Conservation (phyloP, 495 filamentous ascomycete genomes). For the Daldinia vernicosa region DNA sequence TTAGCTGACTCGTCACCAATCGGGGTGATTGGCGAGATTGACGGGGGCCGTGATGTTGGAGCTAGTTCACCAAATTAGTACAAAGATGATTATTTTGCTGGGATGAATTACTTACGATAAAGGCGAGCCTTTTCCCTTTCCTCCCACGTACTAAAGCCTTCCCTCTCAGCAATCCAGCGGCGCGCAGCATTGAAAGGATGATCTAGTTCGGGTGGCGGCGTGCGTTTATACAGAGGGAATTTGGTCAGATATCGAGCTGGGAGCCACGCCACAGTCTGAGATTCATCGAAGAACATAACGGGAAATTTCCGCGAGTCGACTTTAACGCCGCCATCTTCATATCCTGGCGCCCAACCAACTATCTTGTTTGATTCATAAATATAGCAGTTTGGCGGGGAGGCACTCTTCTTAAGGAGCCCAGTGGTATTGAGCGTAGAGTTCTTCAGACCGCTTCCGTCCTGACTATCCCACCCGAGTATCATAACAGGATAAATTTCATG, state of each 20-base stretch:
- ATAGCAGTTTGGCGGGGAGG: slow-evolving; percentile 50
- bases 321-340: slow-evolving; percentile 49
- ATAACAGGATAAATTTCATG: slow-evolving; percentile 50
- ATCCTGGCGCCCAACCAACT: slow-evolving; percentile 52
- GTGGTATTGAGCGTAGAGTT: slow-evolving; percentile 44
- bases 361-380: slow-evolving; percentile 44
- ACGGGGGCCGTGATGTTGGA: background rate
- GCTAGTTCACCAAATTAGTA: background rate
- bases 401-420: slow-evolving; percentile 44
- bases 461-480: slow-evolving; percentile 51
- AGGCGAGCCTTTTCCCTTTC: slow-evolving; percentile 29
- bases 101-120: slow-evolving; percentile 3
- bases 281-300: slow-evolving; percentile 53
- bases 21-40: slow-evolving; percentile 23
- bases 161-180: slow-evolving; percentile 43
- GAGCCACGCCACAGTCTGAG: slow-evolving; percentile 35
- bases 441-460: slow-evolving; percentile 46
- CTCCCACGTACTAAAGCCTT: slow-evolving; percentile 41
- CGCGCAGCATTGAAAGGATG: slow-evolving; percentile 42
- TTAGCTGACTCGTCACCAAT: background rate
- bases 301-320: slow-evolving; percentile 52
- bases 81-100: background rate
- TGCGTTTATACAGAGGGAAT: slow-evolving; percentile 36
- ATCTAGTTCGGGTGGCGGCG: slow-evolving; percentile 6
- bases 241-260: slow-evolving; percentile 25